These are phyloP conservation scores for Neonectria faginata DNA, from an alignment of 2,329 filamentous ascomycete genomes.

Conservation along the genomic window DNA sequence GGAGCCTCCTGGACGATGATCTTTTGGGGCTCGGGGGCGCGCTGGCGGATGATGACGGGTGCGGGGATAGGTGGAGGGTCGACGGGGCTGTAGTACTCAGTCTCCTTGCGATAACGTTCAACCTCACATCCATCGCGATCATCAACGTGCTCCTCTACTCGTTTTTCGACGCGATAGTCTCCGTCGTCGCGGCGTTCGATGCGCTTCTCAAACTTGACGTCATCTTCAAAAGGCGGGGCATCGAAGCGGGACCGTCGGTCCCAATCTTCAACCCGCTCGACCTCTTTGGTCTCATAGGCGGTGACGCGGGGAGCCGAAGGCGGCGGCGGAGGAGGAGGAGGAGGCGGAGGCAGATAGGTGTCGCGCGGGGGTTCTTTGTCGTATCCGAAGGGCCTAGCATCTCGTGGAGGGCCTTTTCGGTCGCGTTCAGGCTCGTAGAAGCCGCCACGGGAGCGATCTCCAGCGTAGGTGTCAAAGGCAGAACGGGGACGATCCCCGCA, in stretches of 20 bases:
- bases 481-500: conserved; percentile 64
- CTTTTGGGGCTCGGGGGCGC: conserved; percentile 66
- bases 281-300: conserved; percentile 52
- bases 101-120: conserved; percentile 71
- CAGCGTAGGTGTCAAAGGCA: conserved; percentile 57
- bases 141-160: conserved; percentile 62
- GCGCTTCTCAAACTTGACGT: conserved; percentile 66
- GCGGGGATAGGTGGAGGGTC: conserved; percentile 57
- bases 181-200: conserved; percentile 62
- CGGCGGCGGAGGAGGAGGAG: conserved; percentile 40
- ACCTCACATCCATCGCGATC: conserved; percentile 61
- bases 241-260: conserved; percentile 56
- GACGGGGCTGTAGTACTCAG: conserved; percentile 69
- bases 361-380: conserved; percentile 39
- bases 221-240: conserved; percentile 59
- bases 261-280: conserved; percentile 58
- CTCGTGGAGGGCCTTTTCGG: conserved; percentile 44
- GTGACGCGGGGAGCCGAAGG: conserved; percentile 48
- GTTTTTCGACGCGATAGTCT: conserved; percentile 61
- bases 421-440: conserved; percentile 62
- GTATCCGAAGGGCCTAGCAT: conserved; percentile 26
- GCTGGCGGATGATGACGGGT: conserved; percentile 69
- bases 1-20: conserved; percentile 71
- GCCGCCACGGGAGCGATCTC: conserved; percentile 53
- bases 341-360: conserved; percentile 38